Evolutionary conservation across 805 yeast species (phyloP).

Genomic region (Candida golubevii): DNA sequence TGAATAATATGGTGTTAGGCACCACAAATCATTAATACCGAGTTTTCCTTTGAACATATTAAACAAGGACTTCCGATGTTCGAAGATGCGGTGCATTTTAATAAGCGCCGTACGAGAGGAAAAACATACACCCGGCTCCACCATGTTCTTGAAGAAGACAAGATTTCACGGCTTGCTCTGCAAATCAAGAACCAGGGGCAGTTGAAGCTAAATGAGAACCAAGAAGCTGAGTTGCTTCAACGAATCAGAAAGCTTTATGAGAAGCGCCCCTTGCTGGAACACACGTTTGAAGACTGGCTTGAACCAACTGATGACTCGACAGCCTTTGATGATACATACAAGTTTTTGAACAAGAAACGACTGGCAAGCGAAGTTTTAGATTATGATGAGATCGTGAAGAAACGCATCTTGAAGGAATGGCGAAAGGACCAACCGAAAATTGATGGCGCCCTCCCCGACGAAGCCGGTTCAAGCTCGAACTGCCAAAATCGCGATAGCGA

Average conservation of each 20-base stretch:
- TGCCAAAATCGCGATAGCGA: too few relatives aligned
- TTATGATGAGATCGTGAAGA: too few relatives aligned
- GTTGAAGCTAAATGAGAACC: constrained; percentile 8
- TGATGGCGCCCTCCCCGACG: too few relatives aligned
- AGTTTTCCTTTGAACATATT: too few relatives aligned
- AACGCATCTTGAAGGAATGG: too few relatives aligned
- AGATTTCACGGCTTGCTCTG: not conserved
- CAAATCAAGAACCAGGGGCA: constrained; percentile 9
- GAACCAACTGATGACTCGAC: not conserved
- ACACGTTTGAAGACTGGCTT: constrained; percentile 17
- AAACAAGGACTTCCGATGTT: constrained; percentile 6
- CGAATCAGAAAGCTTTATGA: constrained; percentile 10
- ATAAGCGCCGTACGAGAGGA: constrained; percentile 4
- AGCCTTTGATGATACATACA: too few relatives aligned
- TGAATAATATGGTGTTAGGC: too few relatives aligned
- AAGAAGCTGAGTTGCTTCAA: constrained; percentile 17
- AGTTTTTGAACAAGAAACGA: too few relatives aligned
- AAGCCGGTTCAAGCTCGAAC: too few relatives aligned
- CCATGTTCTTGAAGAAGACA: constrained; percentile 6
- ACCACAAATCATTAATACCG: too few relatives aligned
- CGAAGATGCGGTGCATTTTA: constrained; percentile 8
- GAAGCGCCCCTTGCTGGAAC: constrained; percentile 11
- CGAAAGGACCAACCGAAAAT: too few relatives aligned
- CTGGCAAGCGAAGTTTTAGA: too few relatives aligned
- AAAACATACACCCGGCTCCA: constrained; percentile 7